Conservation (phyloP, 1,139 yeast species). For the Geotrichum bryndzae region DNA sequence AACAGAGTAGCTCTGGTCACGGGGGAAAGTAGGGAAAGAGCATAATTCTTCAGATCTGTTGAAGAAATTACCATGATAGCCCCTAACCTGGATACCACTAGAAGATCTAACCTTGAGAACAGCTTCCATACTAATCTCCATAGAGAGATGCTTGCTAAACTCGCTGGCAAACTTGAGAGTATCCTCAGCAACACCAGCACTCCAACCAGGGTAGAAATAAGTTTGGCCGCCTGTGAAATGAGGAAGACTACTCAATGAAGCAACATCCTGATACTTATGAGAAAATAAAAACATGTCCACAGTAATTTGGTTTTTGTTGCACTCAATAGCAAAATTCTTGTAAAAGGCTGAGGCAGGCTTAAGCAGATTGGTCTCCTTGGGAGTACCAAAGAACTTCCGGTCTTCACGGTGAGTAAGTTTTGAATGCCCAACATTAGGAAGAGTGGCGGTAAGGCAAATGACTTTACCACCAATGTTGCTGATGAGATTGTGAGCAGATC, state of each 20-base stretch:
- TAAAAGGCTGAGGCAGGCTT: slow-evolving; percentile 79
- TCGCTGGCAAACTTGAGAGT: slow-evolving; percentile 82
- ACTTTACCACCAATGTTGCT: slow-evolving; percentile 85
- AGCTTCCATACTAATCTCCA: slow-evolving; percentile 88
- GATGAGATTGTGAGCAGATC: slow-evolving; percentile 77
- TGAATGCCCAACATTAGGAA: slow-evolving; percentile 84
- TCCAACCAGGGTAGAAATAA: slow-evolving; percentile 93
- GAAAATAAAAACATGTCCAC: slow-evolving; percentile 89
- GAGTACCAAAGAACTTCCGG: slow-evolving; percentile 66
- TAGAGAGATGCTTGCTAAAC: slow-evolving; percentile 78
- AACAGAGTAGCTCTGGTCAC: slow-evolving; percentile 89
- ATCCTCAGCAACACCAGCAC: slow-evolving; percentile 72
- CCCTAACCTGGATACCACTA: slow-evolving; percentile 75
- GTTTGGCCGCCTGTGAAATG: slow-evolving; percentile 96
- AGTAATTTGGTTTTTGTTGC: slow-evolving; percentile 85
- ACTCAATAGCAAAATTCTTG: slow-evolving; percentile 90
- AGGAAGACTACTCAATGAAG: slow-evolving; percentile 83
- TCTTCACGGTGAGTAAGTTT: slow-evolving; percentile 77
- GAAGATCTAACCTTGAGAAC: slow-evolving; percentile 93
- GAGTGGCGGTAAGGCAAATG: slow-evolving; percentile 66
- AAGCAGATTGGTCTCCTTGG: slow-evolving; percentile 77
- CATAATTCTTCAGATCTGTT: slow-evolving; percentile 91
- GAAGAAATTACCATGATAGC: slow-evolving; percentile 91
- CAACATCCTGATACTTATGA: slow-evolving; percentile 84
- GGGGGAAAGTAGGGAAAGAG: slow-evolving; percentile 92